Conservation (phyloP, 768 basidiomycete species). For the Lyophyllum shimeji region DNA sequence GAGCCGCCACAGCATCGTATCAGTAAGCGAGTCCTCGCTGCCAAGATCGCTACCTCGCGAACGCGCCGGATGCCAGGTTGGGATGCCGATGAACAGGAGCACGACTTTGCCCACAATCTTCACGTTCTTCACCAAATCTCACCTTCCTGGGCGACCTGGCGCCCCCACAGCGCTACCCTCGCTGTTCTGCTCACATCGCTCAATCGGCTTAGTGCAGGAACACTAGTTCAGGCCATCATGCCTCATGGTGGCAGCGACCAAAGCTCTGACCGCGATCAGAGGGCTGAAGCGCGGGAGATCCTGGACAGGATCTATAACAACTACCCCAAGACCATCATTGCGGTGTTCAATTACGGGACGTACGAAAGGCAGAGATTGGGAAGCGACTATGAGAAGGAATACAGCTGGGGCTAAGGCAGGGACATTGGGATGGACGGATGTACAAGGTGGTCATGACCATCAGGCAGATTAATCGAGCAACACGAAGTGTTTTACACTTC, state of each 20-base stretch:
- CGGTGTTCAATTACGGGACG: constrained; percentile 32
- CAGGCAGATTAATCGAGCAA: constrained; percentile 9
- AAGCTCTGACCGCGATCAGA: constrained; percentile 18
- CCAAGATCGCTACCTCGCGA: constrained; percentile 16
- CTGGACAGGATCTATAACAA: constrained; percentile 46
- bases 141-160: constrained; percentile 66
- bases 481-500: not conserved
- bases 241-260: constrained; percentile 24
- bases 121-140: constrained; percentile 61
- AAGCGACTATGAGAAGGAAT: constrained; percentile 27
- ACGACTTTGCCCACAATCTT: constrained; percentile 60
- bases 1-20: constrained; percentile 29
- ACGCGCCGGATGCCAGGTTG: constrained; percentile 14
- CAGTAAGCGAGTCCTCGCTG: constrained; percentile 23
- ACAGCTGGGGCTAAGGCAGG: constrained; percentile 23
- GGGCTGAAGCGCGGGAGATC: constrained; percentile 35
- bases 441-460: constrained; percentile 4
- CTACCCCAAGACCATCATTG: constrained; percentile 46
- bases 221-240: constrained; percentile 41
- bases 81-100: constrained; percentile 17
- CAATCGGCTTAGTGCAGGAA: constrained; percentile 49
- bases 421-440: not conserved
- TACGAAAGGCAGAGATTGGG: constrained; percentile 28
- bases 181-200: constrained; percentile 46
- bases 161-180: constrained; percentile 54